A percentile compares a stretch with the other conserved stretches of the same genome.
Conservation (phyloP, 345 rosid genomes). For the Arabidopsis arenosa region DNA sequence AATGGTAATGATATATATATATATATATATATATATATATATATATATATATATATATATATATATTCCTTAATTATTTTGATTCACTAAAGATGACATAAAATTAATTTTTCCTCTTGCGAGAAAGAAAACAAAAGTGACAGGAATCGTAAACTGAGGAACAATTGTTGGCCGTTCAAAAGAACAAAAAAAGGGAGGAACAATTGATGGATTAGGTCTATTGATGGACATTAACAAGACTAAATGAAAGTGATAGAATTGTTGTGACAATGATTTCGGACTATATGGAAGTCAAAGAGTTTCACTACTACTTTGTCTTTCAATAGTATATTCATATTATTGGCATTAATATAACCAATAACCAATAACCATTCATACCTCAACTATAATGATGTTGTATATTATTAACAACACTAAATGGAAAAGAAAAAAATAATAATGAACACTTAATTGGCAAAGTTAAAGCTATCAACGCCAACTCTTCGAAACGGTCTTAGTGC, state of each 20-base stretch:
- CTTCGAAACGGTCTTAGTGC: neutral
- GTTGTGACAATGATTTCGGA: conserved; percentile 19
- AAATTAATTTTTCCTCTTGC: neutral
- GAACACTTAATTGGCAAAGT: neutral
- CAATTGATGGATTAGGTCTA: conserved; percentile 26
- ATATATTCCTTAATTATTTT: neutral
- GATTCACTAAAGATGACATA: neutral
- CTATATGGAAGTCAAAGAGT: conserved; percentile 28
- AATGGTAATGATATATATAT: neutral
- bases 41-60: neutral
- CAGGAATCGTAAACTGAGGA: conserved; percentile 17
- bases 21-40: neutral
- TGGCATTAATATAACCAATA: neutral
- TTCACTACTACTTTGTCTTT: conserved; percentile 22
- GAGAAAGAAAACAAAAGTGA: neutral
- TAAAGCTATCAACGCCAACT: neutral
- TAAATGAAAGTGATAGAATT: conserved; percentile 25
- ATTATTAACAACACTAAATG: neutral
- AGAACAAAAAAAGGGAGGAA: neutral
- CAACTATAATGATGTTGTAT: neutral
- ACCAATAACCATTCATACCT: neutral
- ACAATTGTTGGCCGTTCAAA: conserved; percentile 24
- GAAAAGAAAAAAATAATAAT: neutral
- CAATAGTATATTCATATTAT: neutral
- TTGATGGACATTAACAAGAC: conserved; percentile 31